phyloP scores from a whole-genome alignment of 306 rosid species.

The Oemleria cerasiformis region DNA sequence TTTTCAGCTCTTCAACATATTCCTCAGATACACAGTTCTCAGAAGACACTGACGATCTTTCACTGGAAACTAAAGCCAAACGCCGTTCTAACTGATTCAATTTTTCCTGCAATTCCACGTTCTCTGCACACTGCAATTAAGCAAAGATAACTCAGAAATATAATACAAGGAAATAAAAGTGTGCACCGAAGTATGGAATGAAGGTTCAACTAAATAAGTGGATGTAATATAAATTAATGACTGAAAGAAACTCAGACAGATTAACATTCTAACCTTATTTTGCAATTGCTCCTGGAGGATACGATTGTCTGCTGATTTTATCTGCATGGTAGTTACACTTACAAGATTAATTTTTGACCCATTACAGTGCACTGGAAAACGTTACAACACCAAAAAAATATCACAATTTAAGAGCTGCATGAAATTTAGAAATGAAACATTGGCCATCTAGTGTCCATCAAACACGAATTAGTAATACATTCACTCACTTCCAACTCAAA shows the following conservation, averaged over 20 bases:
- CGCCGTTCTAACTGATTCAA: slow-evolving; percentile 64
- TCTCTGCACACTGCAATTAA: slow-evolving; percentile 71
- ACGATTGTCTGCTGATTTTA: slow-evolving; percentile 95
- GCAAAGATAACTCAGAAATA: slow-evolving; percentile 4
- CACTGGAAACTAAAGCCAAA: slow-evolving; percentile 42
- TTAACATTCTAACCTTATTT: slow-evolving; percentile 56
- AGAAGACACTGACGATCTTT: slow-evolving; percentile 35
- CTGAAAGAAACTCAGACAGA: slow-evolving; percentile 3
- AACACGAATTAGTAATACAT: slow-evolving; percentile 19
- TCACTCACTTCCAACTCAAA: slow-evolving; percentile 92
- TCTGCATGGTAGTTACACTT: slow-evolving; percentile 39
- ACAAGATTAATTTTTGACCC: not conserved
- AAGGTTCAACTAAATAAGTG: slow-evolving; percentile 10
- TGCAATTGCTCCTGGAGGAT: slow-evolving; percentile 92
- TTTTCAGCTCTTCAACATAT: slow-evolving; percentile 61
- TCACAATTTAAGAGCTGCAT: not conserved
- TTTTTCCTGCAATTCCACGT: slow-evolving; percentile 68
- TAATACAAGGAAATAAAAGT: slow-evolving; percentile 2
- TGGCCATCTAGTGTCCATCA: slow-evolving; percentile 18
- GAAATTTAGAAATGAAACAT: not conserved
- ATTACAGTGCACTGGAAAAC: too few relatives aligned
- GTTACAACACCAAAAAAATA: not conserved
- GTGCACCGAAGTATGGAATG: not conserved
- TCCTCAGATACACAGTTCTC: slow-evolving; percentile 50
- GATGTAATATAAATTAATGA: not conserved